Percentiles rank a stretch among this genome's conserved stretches.
phyloP scores from a whole-genome alignment of 179 eudicot species.

The Kewa caespitosa region DNA sequence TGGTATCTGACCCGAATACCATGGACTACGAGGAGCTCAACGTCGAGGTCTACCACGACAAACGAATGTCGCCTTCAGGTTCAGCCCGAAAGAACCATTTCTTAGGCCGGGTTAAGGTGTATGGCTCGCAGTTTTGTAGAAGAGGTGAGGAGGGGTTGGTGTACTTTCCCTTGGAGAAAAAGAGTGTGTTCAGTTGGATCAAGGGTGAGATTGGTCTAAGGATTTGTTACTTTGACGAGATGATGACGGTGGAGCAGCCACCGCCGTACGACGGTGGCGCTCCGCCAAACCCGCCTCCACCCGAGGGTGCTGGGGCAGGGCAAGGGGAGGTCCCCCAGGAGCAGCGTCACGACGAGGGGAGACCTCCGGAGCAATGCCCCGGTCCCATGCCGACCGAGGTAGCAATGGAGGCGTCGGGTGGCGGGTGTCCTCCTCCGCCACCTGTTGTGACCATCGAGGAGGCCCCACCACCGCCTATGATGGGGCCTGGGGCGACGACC shows the following conservation, averaged over 20 bases:
- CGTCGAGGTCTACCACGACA: slow-evolving; percentile 79
- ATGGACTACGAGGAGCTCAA: slow-evolving; percentile 87
- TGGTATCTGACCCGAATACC: slow-evolving; percentile 68
- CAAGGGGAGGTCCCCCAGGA: slow-evolving; percentile 35
- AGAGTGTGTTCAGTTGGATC: slow-evolving; percentile 94
- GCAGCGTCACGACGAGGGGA: slow-evolving; percentile 24
- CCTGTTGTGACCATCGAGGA: slow-evolving; percentile 40
- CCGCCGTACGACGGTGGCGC: slow-evolving; percentile 32
- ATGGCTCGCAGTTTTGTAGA: slow-evolving; percentile 71
- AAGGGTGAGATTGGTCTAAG: slow-evolving; percentile 80
- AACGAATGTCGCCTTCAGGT: slow-evolving; percentile 62
- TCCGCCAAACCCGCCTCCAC: slow-evolving; percentile 19
- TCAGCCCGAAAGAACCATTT: slow-evolving; percentile 71
- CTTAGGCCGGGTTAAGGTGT: slow-evolving; percentile 80
- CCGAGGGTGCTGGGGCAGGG: slow-evolving; percentile 10
- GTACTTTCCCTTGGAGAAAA: slow-evolving; percentile 76
- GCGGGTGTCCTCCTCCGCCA: slow-evolving; percentile 29
- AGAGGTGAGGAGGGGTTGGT: slow-evolving; percentile 77
- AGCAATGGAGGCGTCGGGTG: slow-evolving; percentile 37
- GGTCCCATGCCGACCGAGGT: slow-evolving; percentile 44
- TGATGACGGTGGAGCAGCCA: slow-evolving; percentile 23
- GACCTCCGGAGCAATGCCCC: slow-evolving; percentile 2
- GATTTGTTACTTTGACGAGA: slow-evolving; percentile 70
- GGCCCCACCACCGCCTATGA: slow-evolving; percentile 37
- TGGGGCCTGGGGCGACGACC: slow-evolving; percentile 22